Percentiles rank a stretch among this genome's conserved stretches.
These are phyloP conservation scores for Yamadazyma aaseri DNA, from an alignment of 1,139 yeast genomes.

Conservation along the genomic window DNA sequence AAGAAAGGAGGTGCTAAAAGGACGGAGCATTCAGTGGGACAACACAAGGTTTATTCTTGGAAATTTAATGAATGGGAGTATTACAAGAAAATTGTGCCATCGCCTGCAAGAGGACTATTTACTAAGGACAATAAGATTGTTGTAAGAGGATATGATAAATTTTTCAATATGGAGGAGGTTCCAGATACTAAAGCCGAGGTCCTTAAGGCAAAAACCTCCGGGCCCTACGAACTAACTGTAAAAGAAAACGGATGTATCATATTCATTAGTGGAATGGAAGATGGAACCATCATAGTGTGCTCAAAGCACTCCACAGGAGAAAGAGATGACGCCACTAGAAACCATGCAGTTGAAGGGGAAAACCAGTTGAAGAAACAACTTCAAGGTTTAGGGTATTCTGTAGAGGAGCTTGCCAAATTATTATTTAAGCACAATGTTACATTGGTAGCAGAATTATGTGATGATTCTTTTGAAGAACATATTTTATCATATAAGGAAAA, in stretches of 20 bases:
- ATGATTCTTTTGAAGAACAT: conserved; percentile 93
- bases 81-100: conserved; percentile 56
- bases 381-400: conserved; percentile 30
- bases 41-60: conserved; percentile 50
- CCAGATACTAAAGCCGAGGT: conserved; percentile 48
- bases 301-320: conserved; percentile 88
- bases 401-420: conserved; percentile 52
- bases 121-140: conserved; percentile 55
- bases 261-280: conserved; percentile 70
- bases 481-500: conserved; percentile 70
- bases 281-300: conserved; percentile 76
- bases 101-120: conserved; percentile 83
- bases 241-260: conserved; percentile 96
- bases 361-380: conserved; percentile 56
- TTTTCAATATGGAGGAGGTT: conserved; percentile 78
- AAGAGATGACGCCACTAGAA: conserved; percentile 50
- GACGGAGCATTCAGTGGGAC: conserved; percentile 17
- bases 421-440: conserved; percentile 59
- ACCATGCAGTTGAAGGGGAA: conserved; percentile 79
- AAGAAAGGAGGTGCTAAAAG: conserved; percentile 25
- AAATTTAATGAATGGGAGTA: conserved; percentile 90
- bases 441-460: conserved; percentile 92
- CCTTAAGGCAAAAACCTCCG: conserved; percentile 50
- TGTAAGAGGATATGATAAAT: conserved; percentile 91
- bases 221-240: conserved; percentile 78